Conservation (phyloP, 805 yeast species). For the Kodamaea leandrae region DNA sequence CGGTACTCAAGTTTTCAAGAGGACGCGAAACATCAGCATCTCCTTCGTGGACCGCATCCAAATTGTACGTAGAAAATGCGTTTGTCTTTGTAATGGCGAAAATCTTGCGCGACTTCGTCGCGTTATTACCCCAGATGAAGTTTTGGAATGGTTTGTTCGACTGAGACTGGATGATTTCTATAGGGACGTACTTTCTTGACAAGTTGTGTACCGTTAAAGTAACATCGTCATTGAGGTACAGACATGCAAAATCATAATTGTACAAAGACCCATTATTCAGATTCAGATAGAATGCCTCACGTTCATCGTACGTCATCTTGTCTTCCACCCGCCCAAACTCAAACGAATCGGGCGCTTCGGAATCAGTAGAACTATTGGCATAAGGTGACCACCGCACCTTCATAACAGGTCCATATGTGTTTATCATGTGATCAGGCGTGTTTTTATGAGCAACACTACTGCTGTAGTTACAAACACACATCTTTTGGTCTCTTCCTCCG, state of each 20-base stretch:
- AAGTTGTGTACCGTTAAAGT: conserved; percentile 68
- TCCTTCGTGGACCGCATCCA: conserved; percentile 20
- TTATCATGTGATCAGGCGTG: conserved; percentile 67
- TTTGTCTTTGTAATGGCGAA: conserved; percentile 44
- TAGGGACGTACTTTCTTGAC: conserved; percentile 70
- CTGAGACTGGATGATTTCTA: conserved; percentile 56
- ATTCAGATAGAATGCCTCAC: conserved; percentile 18
- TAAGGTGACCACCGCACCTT: conserved; percentile 63
- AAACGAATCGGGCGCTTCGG: not conserved
- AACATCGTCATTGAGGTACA: conserved; percentile 71
- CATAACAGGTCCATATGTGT: conserved; percentile 75
- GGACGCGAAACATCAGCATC: conserved; percentile 30
- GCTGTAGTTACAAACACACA: conserved; percentile 67
- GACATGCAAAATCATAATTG: conserved; percentile 69
- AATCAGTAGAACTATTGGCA: conserved; percentile 12
- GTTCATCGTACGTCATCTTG: conserved; percentile 19
- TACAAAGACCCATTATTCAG: conserved; percentile 37
- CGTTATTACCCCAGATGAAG: conserved; percentile 40
- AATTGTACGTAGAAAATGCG: conserved; percentile 34
- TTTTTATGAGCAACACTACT: conserved; percentile 16
- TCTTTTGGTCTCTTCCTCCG: conserved; percentile 88
- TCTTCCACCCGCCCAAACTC: conserved; percentile 22
- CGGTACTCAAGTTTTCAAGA: conserved; percentile 50
- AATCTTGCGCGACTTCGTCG: conserved; percentile 21
- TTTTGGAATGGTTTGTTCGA: conserved; percentile 42